Evolutionary conservation across 1,284 basidiomycete species (phyloP).

Genomic region (Leccinum insolens): DNA sequence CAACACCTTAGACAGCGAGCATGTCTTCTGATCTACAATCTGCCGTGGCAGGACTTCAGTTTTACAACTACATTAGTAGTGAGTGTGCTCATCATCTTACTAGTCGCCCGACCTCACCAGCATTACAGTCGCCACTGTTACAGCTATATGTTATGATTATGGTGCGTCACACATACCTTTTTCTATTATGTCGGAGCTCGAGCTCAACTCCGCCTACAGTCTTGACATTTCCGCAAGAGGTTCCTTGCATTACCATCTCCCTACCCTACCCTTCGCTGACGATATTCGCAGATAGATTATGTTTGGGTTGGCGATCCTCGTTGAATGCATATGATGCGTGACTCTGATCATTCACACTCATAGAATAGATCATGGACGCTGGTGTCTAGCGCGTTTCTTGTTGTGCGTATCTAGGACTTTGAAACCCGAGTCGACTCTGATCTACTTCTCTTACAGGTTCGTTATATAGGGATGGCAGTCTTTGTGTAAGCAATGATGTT

Average conservation of each 20-base stretch:
- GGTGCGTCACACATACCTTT: constrained; percentile 14
- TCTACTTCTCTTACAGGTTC: constrained; percentile 17
- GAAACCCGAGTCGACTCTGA: background rate
- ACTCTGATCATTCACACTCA: constrained; percentile 8
- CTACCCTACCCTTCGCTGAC: constrained; percentile 4
- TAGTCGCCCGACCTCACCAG: constrained; percentile 6
- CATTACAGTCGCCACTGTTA: constrained; percentile 13
- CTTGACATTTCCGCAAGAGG: constrained; percentile 21
- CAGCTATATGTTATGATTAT: constrained; percentile 25
- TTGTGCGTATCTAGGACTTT: constrained; percentile 15
- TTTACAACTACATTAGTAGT: constrained; percentile 22
- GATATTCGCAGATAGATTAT: constrained; percentile 14
- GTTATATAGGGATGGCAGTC: constrained; percentile 20
- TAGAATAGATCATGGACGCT: constrained; percentile 25
- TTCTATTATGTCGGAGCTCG: background rate
- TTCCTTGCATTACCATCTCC: background rate
- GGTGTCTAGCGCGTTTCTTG: constrained; percentile 19
- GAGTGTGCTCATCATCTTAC: background rate
- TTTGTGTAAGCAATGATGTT: constrained; percentile 15
- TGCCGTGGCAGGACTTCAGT: constrained; percentile 12
- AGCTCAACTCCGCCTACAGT: constrained; percentile 11
- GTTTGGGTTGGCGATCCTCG: constrained; percentile 21
- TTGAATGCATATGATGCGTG: background rate
- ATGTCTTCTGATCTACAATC: constrained; percentile 14
- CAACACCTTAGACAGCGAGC: background rate